phyloP scores from a whole-genome alignment of 225 moss, liverwort and hornwort genomes.

The Pseudoscleropodium purum region DNA sequence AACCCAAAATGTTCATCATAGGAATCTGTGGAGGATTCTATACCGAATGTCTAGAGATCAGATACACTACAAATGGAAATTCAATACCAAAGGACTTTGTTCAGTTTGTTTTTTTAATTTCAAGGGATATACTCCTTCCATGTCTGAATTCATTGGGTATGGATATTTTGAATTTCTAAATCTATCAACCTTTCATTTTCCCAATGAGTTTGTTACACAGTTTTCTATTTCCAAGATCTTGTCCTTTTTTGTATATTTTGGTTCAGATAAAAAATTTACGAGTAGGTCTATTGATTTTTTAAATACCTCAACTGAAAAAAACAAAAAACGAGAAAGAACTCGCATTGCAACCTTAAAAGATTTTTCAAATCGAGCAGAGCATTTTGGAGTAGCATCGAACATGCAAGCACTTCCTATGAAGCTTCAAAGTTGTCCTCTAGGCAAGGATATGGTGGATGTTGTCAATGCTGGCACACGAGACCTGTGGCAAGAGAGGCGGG shows the following conservation, averaged over 20 bases:
- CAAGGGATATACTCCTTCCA: neutral
- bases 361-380: neutral
- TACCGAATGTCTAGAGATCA: neutral
- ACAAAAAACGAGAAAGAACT: too few species aligned
- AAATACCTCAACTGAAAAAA: neutral
- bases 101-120: neutral
- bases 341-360: neutral
- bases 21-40: neutral
- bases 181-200: neutral
- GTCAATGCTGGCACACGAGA: neutral
- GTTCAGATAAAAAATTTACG: neutral
- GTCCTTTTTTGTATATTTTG: neutral
- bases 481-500: neutral
- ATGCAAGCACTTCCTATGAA: neutral
- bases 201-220: too few species aligned
- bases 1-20: neutral
- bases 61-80: neutral
- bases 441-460: neutral
- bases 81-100: neutral
- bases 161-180: neutral
- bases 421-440: neutral
- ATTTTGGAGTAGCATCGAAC: neutral
- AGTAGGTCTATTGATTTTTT: neutral
- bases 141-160: neutral
- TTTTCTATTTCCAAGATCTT: neutral